Percentiles rank a stretch among this genome's conserved stretches.
Conservation (phyloP, 2,329 filamentous ascomycete genomes). For the Clonostachys chloroleuca region DNA sequence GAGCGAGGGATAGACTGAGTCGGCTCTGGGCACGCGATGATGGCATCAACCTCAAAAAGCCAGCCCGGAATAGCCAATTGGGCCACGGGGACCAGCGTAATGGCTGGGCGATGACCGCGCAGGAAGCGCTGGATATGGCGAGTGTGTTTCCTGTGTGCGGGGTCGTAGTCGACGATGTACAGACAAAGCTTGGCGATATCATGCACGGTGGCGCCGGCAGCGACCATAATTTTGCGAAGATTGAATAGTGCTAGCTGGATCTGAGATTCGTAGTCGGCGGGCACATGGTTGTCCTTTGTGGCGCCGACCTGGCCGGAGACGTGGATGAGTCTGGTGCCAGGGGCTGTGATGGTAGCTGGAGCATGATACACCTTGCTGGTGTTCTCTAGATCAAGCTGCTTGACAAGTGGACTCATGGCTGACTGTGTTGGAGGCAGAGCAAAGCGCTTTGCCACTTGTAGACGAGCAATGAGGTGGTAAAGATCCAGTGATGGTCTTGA, state of each 20-base stretch:
- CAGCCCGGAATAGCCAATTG: constrained; percentile 28
- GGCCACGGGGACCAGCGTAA: constrained; percentile 34
- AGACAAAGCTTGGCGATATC: constrained; percentile 34
- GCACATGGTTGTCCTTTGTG: constrained; percentile 19
- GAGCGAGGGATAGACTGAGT: neutral
- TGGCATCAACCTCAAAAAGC: constrained; percentile 38
- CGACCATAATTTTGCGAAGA: constrained; percentile 24
- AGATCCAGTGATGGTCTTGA: no score
- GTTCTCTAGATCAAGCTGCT: constrained; percentile 7
- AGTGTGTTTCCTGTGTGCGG: constrained; percentile 24
- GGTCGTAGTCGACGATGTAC: constrained; percentile 37
- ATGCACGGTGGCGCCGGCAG: constrained; percentile 23
- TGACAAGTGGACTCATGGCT: neutral
- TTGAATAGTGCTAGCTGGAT: constrained; percentile 31
- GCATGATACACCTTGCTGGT: constrained; percentile 9
- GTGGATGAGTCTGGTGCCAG: constrained; percentile 12
- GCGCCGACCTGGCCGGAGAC: constrained; percentile 29
- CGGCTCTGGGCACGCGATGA: constrained; percentile 14
- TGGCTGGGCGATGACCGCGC: constrained; percentile 29
- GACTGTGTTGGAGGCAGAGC: no score
- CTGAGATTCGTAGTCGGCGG: constrained; percentile 31
- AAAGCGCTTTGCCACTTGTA: no score
- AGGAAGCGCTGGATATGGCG: constrained; percentile 29
- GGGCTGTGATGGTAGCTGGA: constrained; percentile 11
- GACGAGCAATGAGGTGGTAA: no score